These are phyloP conservation scores for Fusarium falciforme DNA, from an alignment of 2,329 filamentous ascomycete species.

Conservation along the genomic window DNA sequence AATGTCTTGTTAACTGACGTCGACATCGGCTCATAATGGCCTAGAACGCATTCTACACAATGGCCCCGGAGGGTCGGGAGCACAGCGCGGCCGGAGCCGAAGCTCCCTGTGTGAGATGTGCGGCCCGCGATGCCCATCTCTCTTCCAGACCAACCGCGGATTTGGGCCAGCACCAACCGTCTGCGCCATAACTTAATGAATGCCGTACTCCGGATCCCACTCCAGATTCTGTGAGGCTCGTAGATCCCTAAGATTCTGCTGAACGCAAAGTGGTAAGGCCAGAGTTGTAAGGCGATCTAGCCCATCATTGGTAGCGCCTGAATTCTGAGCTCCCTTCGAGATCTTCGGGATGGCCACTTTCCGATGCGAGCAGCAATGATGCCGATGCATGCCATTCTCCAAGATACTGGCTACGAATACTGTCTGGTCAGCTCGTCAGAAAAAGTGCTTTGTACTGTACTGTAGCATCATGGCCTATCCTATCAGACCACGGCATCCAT, in stretches of 20 bases:
- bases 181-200: background rate
- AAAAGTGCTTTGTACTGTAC: background rate
- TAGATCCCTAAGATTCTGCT: background rate
- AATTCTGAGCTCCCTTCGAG: slow-evolving; percentile 1
- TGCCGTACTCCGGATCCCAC: background rate
- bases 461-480: background rate
- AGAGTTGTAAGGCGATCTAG: background rate
- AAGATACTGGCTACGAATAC: background rate
- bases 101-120: background rate
- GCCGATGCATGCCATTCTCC: background rate
- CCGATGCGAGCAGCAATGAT: slow-evolving; percentile 3
- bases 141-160: background rate
- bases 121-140: background rate
- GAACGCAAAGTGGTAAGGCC: background rate
- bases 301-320: slow-evolving; percentile 2
- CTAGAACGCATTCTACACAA: background rate
- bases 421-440: background rate
- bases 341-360: background rate
- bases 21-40: background rate
- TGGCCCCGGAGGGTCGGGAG: background rate
- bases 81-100: background rate
- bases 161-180: background rate
- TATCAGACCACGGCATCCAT: background rate
- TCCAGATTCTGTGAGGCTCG: background rate
- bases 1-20: background rate